Conservation (phyloP, 495 filamentous ascomycete species). For the Xylaria telfairii region DNA sequence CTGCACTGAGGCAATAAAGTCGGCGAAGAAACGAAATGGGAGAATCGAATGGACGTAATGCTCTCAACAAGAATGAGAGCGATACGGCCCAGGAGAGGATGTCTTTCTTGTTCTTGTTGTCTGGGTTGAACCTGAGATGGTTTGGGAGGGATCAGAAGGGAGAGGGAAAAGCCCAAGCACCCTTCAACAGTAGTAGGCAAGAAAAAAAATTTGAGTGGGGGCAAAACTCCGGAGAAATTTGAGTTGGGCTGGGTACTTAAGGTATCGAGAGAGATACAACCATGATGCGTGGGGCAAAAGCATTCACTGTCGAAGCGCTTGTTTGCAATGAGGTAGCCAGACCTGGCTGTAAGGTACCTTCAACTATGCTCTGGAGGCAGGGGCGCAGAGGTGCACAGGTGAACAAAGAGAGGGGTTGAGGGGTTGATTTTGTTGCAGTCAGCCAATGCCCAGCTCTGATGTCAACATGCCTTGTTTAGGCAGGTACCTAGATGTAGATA, state of each 20-base stretch:
- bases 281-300: not conserved
- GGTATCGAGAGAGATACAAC: not conserved
- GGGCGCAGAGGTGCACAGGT: constrained; percentile 6
- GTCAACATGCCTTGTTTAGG: constrained; percentile 11
- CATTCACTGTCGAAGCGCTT: not conserved
- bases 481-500: not conserved
- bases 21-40: constrained; percentile 47
- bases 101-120: constrained; percentile 35
- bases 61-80: constrained; percentile 52
- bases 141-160: constrained; percentile 38
- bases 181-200: constrained; percentile 27
- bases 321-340: not conserved
- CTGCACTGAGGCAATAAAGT: constrained; percentile 47
- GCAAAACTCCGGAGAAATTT: constrained; percentile 40
- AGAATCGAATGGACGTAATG: constrained; percentile 48
- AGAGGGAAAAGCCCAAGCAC: constrained; percentile 35
- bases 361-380: not conserved
- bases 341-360: constrained; percentile 5
- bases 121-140: constrained; percentile 39
- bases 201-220: constrained; percentile 45
- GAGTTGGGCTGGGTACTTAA: constrained; percentile 15
- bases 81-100: constrained; percentile 44
- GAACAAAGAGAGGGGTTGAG: constrained; percentile 16
- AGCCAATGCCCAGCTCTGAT: constrained; percentile 3
- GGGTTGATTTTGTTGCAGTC: constrained; percentile 8